These are phyloP conservation scores for Ogataea hybrid DNA, from an alignment of 1,139 yeast species.

Conservation along the genomic window DNA sequence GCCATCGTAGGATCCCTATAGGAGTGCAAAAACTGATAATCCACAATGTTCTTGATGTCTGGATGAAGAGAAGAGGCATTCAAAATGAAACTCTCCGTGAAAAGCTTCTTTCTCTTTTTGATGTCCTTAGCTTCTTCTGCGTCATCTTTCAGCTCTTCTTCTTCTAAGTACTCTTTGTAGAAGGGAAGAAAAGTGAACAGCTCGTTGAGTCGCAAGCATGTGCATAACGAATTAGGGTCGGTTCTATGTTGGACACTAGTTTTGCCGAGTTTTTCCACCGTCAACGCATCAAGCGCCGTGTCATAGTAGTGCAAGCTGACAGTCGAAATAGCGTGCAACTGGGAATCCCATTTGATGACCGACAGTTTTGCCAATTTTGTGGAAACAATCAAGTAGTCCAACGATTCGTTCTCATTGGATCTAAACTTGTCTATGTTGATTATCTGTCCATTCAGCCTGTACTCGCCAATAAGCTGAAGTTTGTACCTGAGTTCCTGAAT, in stretches of 20 bases:
- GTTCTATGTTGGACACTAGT: constrained; percentile 51
- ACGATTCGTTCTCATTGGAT: constrained; percentile 46
- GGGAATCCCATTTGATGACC: constrained; percentile 67
- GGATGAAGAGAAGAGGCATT: constrained; percentile 57
- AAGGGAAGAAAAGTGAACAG: constrained; percentile 74
- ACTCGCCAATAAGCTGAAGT: constrained; percentile 62
- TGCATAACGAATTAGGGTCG: constrained; percentile 65
- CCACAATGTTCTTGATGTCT: constrained; percentile 60
- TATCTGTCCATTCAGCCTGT: constrained; percentile 68
- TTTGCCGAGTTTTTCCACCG: constrained; percentile 44
- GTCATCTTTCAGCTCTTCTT: constrained; percentile 39
- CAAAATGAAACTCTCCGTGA: constrained; percentile 53
- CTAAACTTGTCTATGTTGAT: constrained; percentile 55
- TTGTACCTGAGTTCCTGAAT: constrained; percentile 31
- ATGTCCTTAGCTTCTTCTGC: constrained; percentile 30
- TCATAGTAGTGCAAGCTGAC: constrained; percentile 88
- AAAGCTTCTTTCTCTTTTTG: constrained; percentile 28
- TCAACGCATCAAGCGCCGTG: constrained; percentile 53
- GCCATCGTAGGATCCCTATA: constrained; percentile 83
- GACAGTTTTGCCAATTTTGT: constrained; percentile 80
- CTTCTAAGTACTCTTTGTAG: constrained; percentile 44
- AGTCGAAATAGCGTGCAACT: constrained; percentile 53
- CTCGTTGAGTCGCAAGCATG: constrained; percentile 69
- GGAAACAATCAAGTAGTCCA: constrained; percentile 65
- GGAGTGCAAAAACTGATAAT: constrained; percentile 64